Percentiles rank a stretch among this genome's conserved stretches.
These are phyloP conservation scores for Tetrapisispora nanseiensis DNA, from an alignment of 805 yeast genomes.

Conservation along the genomic window DNA sequence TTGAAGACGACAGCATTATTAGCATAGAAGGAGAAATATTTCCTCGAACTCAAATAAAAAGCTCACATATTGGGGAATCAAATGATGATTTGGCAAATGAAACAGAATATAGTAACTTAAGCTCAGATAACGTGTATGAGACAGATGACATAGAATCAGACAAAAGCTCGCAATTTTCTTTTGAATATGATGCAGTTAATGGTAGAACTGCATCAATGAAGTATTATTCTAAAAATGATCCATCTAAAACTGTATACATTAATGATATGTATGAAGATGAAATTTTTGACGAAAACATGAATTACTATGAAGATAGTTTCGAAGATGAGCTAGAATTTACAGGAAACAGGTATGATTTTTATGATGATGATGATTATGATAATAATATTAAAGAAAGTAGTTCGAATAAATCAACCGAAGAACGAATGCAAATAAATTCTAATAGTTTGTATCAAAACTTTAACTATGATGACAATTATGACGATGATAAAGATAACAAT, in stretches of 20 bases:
- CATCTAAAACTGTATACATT: slow-evolving; percentile 25
- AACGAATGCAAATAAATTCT: not conserved
- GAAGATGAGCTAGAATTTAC: slow-evolving; percentile 29
- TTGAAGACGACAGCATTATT: slow-evolving; percentile 9
- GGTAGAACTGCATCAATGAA: slow-evolving; percentile 46
- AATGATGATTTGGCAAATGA: not conserved
- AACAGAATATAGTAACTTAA: too few species aligned
- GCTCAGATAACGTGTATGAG: not conserved
- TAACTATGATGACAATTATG: slow-evolving; percentile 17
- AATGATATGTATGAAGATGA: slow-evolving; percentile 34
- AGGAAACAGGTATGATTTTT: slow-evolving; percentile 22
- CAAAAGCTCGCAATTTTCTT: slow-evolving; percentile 35
- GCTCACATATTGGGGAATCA: not conserved
- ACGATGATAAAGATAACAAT: not conserved
- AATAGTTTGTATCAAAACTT: too few species aligned
- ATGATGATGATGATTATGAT: not conserved
- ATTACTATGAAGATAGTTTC: slow-evolving; percentile 19
- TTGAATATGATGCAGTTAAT: slow-evolving; percentile 36
- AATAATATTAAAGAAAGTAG: too few species aligned
- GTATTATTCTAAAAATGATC: slow-evolving; percentile 35
- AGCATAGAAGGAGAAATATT: slow-evolving; percentile 3
- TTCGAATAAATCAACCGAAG: not conserved
- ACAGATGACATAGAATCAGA: slow-evolving; percentile 10
- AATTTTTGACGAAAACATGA: slow-evolving; percentile 35
- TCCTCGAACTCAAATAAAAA: not conserved